Evolutionary conservation across 192 early-diverging fungal genomes (phyloP).

Genomic region (Entomortierella parvispora): DNA sequence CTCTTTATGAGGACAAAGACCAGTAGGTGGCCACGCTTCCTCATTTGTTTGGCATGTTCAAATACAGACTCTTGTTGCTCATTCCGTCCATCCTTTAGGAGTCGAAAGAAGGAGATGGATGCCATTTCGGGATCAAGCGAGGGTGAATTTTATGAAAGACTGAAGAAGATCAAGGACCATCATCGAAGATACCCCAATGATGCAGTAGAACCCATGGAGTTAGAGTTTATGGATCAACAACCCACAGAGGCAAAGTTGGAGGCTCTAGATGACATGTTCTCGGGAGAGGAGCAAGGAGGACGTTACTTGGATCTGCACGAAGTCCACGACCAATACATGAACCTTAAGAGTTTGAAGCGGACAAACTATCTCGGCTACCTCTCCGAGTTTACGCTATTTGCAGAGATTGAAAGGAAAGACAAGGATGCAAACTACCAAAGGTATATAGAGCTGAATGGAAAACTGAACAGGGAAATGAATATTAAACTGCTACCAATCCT

Average conservation of each 20-base stretch:
- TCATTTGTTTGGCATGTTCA: neutral
- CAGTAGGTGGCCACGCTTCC: slow-evolving; percentile 57
- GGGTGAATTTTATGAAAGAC: slow-evolving; percentile 86
- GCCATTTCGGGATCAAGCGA: slow-evolving; percentile 73
- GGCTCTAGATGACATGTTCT: slow-evolving; percentile 88
- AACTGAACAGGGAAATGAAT: no score
- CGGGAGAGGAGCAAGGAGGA: slow-evolving; percentile 91
- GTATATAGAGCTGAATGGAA: slow-evolving; percentile 50
- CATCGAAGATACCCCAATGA: slow-evolving; percentile 83
- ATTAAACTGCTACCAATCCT: neutral
- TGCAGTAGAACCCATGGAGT: slow-evolving; percentile 80
- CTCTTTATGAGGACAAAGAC: slow-evolving; percentile 77
- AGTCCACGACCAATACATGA: slow-evolving; percentile 83
- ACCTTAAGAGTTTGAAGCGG: slow-evolving; percentile 73
- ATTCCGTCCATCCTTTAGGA: slow-evolving; percentile 29
- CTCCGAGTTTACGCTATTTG: slow-evolving; percentile 70
- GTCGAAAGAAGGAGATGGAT: slow-evolving; percentile 74
- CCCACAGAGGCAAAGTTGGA: slow-evolving; percentile 50
- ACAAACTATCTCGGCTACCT: slow-evolving; percentile 78
- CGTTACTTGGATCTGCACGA: slow-evolving; percentile 88
- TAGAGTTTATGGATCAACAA: slow-evolving; percentile 74
- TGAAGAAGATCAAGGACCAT: slow-evolving; percentile 84
- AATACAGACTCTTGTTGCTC: no score
- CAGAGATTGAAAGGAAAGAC: slow-evolving; percentile 63
- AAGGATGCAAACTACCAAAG: slow-evolving; percentile 69